Percentiles rank a stretch among this genome's conserved stretches.
These are phyloP conservation scores for Coemansia sp. DNA, from an alignment of 192 early-diverging fungal species.

Conservation along the genomic window DNA sequence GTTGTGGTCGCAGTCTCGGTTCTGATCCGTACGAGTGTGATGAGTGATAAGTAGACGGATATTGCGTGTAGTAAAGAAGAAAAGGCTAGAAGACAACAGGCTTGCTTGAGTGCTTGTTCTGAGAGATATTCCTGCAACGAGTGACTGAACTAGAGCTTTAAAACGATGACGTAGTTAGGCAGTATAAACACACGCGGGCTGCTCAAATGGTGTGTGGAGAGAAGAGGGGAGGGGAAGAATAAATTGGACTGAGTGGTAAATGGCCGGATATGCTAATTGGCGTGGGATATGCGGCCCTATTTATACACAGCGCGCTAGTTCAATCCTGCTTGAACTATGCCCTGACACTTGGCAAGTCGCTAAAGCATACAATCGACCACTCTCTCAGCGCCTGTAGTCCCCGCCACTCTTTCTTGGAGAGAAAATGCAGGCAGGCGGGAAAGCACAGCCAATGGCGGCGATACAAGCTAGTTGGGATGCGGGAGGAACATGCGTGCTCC, in stretches of 20 bases:
- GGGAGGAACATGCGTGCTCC: too few species aligned
- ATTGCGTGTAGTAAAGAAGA: background rate
- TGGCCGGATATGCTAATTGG: background rate
- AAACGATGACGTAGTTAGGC: background rate
- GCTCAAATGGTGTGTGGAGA: background rate
- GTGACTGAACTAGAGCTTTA: background rate
- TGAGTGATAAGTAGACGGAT: background rate
- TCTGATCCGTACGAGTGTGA: background rate
- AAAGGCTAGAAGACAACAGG: background rate
- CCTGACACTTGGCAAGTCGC: background rate
- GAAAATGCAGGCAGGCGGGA: too few species aligned
- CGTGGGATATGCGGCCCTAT: background rate
- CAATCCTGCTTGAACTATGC: background rate
- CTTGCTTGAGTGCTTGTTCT: background rate
- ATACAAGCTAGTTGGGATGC: too few species aligned
- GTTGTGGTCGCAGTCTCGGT: background rate
- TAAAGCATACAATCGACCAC: background rate
- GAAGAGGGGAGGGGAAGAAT: background rate
- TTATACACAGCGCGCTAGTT: background rate
- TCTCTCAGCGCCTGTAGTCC: background rate
- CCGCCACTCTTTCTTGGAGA: too few species aligned
- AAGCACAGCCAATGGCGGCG: too few species aligned
- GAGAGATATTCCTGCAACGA: background rate
- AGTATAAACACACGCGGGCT: background rate
- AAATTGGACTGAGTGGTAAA: background rate